phyloP scores from a whole-genome alignment of 1,139 yeast species.

The Sugiyamaella japonica region DNA sequence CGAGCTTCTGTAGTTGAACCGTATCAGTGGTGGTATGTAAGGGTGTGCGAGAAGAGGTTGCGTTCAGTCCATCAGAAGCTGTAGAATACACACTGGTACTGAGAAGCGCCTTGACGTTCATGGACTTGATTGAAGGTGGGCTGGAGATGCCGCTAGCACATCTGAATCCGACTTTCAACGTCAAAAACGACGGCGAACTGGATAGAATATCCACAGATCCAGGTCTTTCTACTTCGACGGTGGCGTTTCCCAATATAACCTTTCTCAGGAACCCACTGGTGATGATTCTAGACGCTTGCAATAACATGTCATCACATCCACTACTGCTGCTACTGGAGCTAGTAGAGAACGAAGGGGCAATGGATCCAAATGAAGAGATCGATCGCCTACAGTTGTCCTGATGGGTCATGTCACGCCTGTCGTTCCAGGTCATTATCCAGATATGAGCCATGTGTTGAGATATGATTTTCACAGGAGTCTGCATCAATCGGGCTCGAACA shows the following conservation, averaged over 20 bases:
- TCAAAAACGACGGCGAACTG: constrained; percentile 2
- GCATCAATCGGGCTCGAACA: constrained; percentile 16
- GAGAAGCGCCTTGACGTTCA: constrained; percentile 3
- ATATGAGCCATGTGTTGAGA: constrained; percentile 6
- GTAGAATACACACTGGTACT: constrained; percentile 9
- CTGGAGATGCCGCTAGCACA: background rate
- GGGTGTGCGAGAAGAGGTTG: background rate
- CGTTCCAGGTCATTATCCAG: constrained; percentile 10
- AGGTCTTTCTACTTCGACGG: constrained; percentile 10
- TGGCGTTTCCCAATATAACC: background rate
- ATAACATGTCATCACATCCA: background rate
- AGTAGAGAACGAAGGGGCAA: constrained; percentile 1
- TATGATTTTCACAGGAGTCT: constrained; percentile 5
- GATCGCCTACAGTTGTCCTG: constrained; percentile 1
- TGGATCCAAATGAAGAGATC: constrained; percentile 4
- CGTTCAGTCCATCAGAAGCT: background rate
- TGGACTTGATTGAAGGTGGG: constrained; percentile 15
- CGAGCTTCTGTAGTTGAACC: constrained; percentile 11
- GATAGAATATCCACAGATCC: constrained; percentile 4
- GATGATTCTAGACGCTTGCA: constrained; percentile 7
- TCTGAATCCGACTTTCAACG: background rate
- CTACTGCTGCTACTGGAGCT: background rate
- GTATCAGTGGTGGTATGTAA: constrained; percentile 6
- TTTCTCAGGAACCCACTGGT: constrained; percentile 7
- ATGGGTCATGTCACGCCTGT: background rate